phyloP scores from a whole-genome alignment of 805 yeast species.

The Suhomyces prunicola region DNA sequence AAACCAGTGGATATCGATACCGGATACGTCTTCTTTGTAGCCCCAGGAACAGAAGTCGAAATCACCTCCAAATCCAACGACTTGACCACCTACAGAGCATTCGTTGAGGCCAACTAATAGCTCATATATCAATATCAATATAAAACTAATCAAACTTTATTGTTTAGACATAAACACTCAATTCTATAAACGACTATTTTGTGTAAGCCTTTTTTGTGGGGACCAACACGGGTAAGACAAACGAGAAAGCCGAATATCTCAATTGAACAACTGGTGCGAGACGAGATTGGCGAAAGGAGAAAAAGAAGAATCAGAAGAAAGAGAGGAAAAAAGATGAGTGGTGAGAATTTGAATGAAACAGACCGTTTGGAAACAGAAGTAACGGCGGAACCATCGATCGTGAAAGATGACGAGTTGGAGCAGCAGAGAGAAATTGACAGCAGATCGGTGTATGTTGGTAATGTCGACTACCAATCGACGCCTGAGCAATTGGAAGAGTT shows the following conservation, averaged over 20 bases:
- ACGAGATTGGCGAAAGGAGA: neutral
- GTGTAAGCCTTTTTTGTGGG: neutral
- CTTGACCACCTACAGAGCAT: slow-evolving; percentile 87
- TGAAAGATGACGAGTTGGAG: neutral
- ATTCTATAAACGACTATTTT: neutral
- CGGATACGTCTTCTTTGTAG: slow-evolving; percentile 83
- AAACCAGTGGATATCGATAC: slow-evolving; percentile 45
- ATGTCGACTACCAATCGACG: slow-evolving; percentile 46
- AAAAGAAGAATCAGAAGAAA: neutral
- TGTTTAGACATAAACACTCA: too few species aligned
- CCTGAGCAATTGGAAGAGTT: slow-evolving; percentile 50
- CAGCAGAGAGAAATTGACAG: slow-evolving; percentile 43
- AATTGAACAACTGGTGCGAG: neutral
- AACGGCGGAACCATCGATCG: neutral
- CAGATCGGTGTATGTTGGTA: slow-evolving; percentile 54
- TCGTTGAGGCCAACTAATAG: slow-evolving; percentile 56
- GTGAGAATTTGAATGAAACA: neutral
- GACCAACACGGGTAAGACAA: neutral
- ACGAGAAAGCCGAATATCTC: neutral
- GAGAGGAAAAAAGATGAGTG: neutral
- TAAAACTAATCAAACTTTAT: too few species aligned
- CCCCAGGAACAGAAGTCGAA: slow-evolving; percentile 68
- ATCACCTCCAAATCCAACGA: slow-evolving; percentile 49
- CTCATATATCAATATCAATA: too few species aligned
- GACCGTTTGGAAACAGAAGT: neutral